A percentile compares a stretch with the other conserved stretches of the same genome.
These are phyloP conservation scores for Colletotrichum spaethianum DNA, from an alignment of 2,329 filamentous ascomycete genomes.

Conservation along the genomic window DNA sequence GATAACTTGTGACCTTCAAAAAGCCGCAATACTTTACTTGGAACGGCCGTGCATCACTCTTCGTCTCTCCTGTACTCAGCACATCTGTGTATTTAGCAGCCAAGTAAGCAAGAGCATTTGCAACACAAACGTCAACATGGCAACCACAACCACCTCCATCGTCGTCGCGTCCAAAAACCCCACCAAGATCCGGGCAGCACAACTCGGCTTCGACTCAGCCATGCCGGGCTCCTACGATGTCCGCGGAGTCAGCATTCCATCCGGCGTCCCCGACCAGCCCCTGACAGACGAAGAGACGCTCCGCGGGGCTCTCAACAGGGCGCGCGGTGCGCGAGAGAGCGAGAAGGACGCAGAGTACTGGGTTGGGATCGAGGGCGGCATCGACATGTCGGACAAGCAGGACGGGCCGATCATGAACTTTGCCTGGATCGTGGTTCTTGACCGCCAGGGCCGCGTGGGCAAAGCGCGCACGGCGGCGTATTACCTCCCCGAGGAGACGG, in stretches of 20 bases:
- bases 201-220: constrained; percentile 50
- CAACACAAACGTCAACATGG: neutral
- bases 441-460: constrained; percentile 48
- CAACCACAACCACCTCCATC: neutral
- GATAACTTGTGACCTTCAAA: neutral
- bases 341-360: constrained; percentile 55
- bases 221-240: constrained; percentile 44
- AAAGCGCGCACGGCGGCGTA: constrained; percentile 56
- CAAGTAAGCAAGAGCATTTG: neutral
- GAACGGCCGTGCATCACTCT: too few species aligned
- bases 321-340: constrained; percentile 48
- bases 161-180: constrained; percentile 57
- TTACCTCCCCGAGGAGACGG: constrained; percentile 55
- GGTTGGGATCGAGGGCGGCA: constrained; percentile 59
- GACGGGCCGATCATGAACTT: constrained; percentile 51
- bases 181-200: constrained; percentile 55
- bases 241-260: constrained; percentile 51
- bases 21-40: neutral
- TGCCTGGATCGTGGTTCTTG: constrained; percentile 56
- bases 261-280: constrained; percentile 57
- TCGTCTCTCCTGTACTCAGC: too few species aligned
- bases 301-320: constrained; percentile 55
- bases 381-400: constrained; percentile 47
- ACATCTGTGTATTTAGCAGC: too few species aligned
- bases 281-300: constrained; percentile 56